Conservation (phyloP, 73 alveolate genomes). For the Stentor roeselii region DNA sequence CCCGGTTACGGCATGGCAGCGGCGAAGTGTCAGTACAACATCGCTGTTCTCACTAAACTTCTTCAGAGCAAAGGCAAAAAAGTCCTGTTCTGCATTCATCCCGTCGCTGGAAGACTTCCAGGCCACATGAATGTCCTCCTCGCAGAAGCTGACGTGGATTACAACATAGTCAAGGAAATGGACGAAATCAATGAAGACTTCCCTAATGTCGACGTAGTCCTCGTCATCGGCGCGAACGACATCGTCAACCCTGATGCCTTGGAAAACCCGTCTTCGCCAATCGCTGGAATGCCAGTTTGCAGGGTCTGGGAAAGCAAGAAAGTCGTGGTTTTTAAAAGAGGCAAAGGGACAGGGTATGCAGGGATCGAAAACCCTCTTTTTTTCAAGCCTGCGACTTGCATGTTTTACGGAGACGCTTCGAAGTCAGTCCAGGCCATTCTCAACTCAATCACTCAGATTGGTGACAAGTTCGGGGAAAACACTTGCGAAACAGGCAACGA, state of each 20-base stretch:
- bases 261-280: conserved; percentile 44
- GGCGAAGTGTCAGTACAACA: conserved; percentile 44
- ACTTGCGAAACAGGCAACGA: background rate
- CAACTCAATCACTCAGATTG: background rate
- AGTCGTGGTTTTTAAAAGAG: conserved; percentile 44
- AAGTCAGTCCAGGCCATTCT: conserved; percentile 31
- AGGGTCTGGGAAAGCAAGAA: conserved; percentile 51
- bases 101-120: conserved; percentile 87
- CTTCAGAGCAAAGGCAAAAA: background rate
- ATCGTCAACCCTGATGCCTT: conserved; percentile 68
- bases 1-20: conserved; percentile 86
- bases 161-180: conserved; percentile 62
- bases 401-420: conserved; percentile 54
- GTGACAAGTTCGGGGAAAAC: background rate
- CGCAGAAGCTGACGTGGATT: conserved; percentile 81
- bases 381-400: conserved; percentile 43
- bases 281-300: conserved; percentile 65
- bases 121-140: conserved; percentile 75
- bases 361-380: conserved; percentile 60
- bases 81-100: conserved; percentile 69
- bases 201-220: conserved; percentile 51
- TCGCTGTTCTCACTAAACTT: conserved; percentile 9
- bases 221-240: conserved; percentile 75
- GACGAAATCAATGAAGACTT: conserved; percentile 59
- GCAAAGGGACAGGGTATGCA: conserved; percentile 61